These are phyloP conservation scores for Metarhizium brunneum DNA, from an alignment of 2,329 filamentous ascomycete genomes.

Conservation along the genomic window DNA sequence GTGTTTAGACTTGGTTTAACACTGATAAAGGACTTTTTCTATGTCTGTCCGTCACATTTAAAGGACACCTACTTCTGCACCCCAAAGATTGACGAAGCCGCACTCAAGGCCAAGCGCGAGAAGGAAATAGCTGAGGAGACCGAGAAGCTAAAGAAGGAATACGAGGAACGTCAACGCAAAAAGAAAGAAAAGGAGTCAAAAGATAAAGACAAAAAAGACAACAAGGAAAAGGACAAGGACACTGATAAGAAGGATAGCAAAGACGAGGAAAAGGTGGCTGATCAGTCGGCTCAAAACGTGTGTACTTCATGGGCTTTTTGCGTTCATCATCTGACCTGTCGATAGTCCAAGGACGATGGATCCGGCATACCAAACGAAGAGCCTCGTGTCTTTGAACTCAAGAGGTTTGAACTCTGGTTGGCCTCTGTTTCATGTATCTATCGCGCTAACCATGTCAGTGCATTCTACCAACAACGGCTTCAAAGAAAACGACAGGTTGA, in stretches of 20 bases:
- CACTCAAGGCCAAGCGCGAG: conserved; percentile 50
- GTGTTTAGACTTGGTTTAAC: not conserved
- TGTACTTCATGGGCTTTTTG: not conserved
- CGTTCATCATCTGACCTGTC: not conserved
- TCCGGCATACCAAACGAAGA: conserved; percentile 44
- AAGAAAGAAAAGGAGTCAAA: conserved; percentile 61
- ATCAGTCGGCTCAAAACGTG: conserved; percentile 8
- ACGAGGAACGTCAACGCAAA: conserved; percentile 61
- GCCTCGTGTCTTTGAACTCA: conserved; percentile 73
- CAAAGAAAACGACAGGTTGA: conserved; percentile 52
- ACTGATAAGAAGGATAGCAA: conserved; percentile 17
- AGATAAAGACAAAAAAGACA: conserved; percentile 33
- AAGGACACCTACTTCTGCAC: conserved; percentile 74
- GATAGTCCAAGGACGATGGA: conserved; percentile 14
- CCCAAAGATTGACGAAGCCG: conserved; percentile 61
- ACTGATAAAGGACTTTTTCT: conserved; percentile 66
- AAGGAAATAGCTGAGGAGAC: conserved; percentile 56
- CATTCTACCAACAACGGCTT: conserved; percentile 79
- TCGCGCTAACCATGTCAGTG: conserved; percentile 33
- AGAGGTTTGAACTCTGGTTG: conserved; percentile 50
- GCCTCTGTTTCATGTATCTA: not conserved
- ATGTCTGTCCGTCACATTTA: conserved; percentile 74
- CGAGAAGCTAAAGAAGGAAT: conserved; percentile 62
- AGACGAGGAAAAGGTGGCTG: conserved; percentile 17
- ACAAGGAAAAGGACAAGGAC: conserved; percentile 25